Evolutionary conservation across 2,329 filamentous ascomycete species (phyloP), one percentile per base, ranked within the genome.

Genomic region (Dryadomyces quercivorus): DNA sequence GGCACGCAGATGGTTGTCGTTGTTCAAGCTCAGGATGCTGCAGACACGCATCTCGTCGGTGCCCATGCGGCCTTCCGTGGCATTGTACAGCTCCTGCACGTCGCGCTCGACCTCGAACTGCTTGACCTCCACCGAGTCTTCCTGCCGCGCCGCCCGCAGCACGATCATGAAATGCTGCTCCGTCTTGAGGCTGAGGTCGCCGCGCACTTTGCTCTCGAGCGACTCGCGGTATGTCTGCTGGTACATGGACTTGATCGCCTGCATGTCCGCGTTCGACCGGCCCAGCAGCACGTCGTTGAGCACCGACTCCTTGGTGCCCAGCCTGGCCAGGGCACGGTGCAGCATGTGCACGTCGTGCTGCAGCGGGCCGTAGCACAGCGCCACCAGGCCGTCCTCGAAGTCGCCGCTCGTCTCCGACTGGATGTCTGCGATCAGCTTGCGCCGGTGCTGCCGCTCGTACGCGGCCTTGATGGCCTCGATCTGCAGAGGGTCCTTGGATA

Each of bases 211-310:
- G 13, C 74, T 71, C 62, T 91, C 85, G 1, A 97, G 77, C 16
- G 77, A 75, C 20, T 77, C 77, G 42, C 74, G 73, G 72, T 84
- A 90, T 1, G 77, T 80, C 16, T 77, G 77, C 47, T 84, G 77
- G 66, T 95, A 97, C 18, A 82, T 78, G 49, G 74, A 69, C 71
- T 94, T 95, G 74, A 98, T 96, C 43, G 88, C 88, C 53, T 81
- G 77, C 43, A 98, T 74, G 62, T 97, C 92, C 38, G 90, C 89
- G 63, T 97, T 97, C 40, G 83, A 86, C 40, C 92, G 81, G 9
- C 83, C 78, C 4, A 96, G 78, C 2, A 97, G 76, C 6, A 95
- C 78, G 61, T 97, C 92, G 66, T 95, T 93, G 51, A 98, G 75
- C 1, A 93, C 75, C 54, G 75, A 73, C 65, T 97, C 92, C 63